Evolutionary conservation across 352 stramenopile genomes (phyloP), one percentile per base, ranked within the genome.

Genomic region (Globisporangium okanoganense): DNA sequence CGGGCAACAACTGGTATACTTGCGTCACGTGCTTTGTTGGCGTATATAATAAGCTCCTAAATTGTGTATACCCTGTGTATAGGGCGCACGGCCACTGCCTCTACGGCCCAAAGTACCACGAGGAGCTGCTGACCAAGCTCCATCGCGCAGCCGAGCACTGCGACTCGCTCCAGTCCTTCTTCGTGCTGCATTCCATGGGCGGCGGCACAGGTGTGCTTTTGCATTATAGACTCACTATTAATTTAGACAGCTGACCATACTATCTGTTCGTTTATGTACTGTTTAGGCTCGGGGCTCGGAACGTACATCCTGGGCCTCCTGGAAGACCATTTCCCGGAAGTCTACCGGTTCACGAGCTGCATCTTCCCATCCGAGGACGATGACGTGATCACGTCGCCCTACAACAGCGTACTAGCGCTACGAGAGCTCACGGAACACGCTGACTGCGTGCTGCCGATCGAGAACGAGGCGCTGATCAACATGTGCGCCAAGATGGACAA

Each of bases 331-430:
- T 98, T 85, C 64, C 85, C 87, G 6, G 75, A 96, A 54, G 79
- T 94, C 1, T 94, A 94, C 61, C 86, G 87, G 18, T 92, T 92
- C 67, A 85, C 82, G 25, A 89, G 70, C 18, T 82, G 81, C n/a
- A 81, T 92, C 18, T 92, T 92, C 56, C 83, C 83, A 47, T 91
- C 85, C 0, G 85, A 87, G 61, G 88, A 97, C 68, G 87, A 97
- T 65, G 90, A 98, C 52, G 92, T 98, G 31, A 80, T 98, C 59
- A 98, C 90, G 6, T 96, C 89, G 22, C 92, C 93, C 3, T 98
- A 98, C 73, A 98, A 98, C 69, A 92, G 81, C 55, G 76, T 94
- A n/a, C 48, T 95, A 20, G 76, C 88, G 5, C 56, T 94, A 48
- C 69, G 75, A 7, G 66, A 97, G 64, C 81, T 98, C 25, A 94